Evolutionary conservation across 306 rosid species (phyloP), one percentile per base, ranked within the genome.

Genomic region (Acacia confusa): DNA sequence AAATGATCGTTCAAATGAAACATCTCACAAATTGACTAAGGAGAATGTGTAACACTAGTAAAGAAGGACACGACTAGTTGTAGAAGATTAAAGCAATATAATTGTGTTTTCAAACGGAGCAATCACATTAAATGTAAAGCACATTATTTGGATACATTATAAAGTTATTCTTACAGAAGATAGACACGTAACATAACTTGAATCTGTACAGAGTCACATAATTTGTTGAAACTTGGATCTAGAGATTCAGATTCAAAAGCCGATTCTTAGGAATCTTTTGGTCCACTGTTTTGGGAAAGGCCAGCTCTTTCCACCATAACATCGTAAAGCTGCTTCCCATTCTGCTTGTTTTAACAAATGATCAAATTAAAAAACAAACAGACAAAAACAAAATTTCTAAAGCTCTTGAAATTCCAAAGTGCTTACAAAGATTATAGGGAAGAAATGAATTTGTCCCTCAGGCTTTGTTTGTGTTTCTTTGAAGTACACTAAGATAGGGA

Each of bases 241-340:
- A 47, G 38, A 48, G 4, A 78, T 41, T 41, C 72, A 41, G 4
- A 43, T 25, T 41, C 43, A 66, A 75, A 75, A 79, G 77, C 74
- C 78, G 24, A 34, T 72, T 68, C 75, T 85, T 45, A 88, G 57
- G 86, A 84, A 79, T 84, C 73, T 78, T 84, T 89, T 36, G 94
- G 97, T 13, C 86, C 93, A 45, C 99, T 95, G 55, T 76, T 95
- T 83, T 93, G 83, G 38, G 99, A 95, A 84, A 93, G 87, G 61
- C 99, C 98, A 47, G 99, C 98, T 89, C 98, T 93, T 87, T 95
- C 98, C 88, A 92, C 93, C 99, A 91, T 89, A 25, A 82, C 87
- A 78, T 91, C 92, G 30, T 71, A 71, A 45, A 71, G 75, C 58
- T 71, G 75, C 90, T 93, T 93, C 72, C 99, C 99, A 81, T 95